Percentiles rank a stretch among this genome's conserved stretches.
These are phyloP conservation scores for Bipolaris oryzae DNA, from an alignment of 2,329 filamentous ascomycete species.

Conservation along the genomic window DNA sequence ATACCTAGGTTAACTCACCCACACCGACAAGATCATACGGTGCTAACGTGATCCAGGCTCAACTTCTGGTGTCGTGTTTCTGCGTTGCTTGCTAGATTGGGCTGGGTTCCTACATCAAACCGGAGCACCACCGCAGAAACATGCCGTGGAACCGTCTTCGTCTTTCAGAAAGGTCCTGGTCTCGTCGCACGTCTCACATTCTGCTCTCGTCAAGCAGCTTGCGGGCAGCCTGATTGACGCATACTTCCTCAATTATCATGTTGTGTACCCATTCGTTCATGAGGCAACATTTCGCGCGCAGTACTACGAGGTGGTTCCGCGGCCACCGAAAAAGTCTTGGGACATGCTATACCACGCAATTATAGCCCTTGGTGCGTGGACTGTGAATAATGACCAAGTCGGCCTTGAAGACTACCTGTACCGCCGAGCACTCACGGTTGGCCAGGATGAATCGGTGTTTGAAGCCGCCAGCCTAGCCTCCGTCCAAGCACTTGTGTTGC, in stretches of 20 bases:
- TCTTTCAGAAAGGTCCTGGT: conserved; percentile 24
- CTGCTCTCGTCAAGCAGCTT: conserved; percentile 28
- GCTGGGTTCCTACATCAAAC: conserved; percentile 35
- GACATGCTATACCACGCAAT: conserved; percentile 35
- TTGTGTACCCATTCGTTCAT: conserved; percentile 34
- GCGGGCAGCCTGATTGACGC: conserved; percentile 31
- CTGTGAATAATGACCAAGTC: conserved; percentile 29
- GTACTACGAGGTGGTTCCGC: conserved; percentile 32
- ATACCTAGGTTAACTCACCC: conserved; percentile 24
- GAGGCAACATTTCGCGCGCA: conserved; percentile 37
- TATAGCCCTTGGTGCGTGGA: conserved; percentile 32
- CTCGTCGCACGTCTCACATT: conserved; percentile 31
- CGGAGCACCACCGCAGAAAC: conserved; percentile 17
- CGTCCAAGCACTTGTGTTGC: conserved; percentile 31
- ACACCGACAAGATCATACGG: neutral
- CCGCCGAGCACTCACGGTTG: conserved; percentile 30
- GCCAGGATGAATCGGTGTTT: conserved; percentile 35
- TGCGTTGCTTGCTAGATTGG: conserved; percentile 35
- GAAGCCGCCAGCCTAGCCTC: conserved; percentile 32
- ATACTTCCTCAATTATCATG: conserved; percentile 34
- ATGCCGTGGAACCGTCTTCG: conserved; percentile 12
- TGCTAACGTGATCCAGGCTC: conserved; percentile 22
- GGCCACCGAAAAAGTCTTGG: conserved; percentile 29
- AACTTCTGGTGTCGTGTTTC: conserved; percentile 34
- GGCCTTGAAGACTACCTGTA: conserved; percentile 34